A percentile compares a stretch with the other conserved stretches of the same genome.
These are phyloP conservation scores for Botryosphaeria agaves DNA, from an alignment of 2,329 filamentous ascomycete genomes.

Conservation along the genomic window DNA sequence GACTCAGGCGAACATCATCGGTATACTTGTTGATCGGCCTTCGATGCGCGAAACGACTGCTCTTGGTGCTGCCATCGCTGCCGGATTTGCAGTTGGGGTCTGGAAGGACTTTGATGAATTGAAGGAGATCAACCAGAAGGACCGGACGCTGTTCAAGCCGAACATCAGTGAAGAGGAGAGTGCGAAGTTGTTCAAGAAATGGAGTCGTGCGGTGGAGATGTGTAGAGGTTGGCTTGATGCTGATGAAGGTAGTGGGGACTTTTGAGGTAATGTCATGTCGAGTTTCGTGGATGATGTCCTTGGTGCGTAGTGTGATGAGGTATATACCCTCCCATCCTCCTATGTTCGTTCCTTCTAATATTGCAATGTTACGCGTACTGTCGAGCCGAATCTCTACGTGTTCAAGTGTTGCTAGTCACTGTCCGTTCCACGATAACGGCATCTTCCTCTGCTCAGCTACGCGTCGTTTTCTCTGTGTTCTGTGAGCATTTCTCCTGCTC, in stretches of 20 bases:
- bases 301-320: neutral
- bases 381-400: neutral
- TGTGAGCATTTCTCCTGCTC: too few relatives aligned
- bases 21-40: slow-evolving; percentile 64
- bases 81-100: slow-evolving; percentile 59
- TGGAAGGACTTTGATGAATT: slow-evolving; percentile 61
- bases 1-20: slow-evolving; percentile 73
- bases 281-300: too few relatives aligned
- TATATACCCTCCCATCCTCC: neutral
- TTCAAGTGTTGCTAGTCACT: neutral
- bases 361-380: neutral
- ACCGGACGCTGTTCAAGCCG: slow-evolving; percentile 8
- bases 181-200: slow-evolving; percentile 10
- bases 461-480: too few relatives aligned
- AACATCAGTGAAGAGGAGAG: slow-evolving; percentile 7
- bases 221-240: slow-evolving; percentile 10
- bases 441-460: too few relatives aligned
- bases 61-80: slow-evolving; percentile 69
- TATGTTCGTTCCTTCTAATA: neutral
- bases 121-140: slow-evolving; percentile 18
- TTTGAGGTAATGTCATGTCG: slow-evolving; percentile 1
- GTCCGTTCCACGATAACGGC: too few relatives aligned
- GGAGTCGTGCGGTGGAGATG: slow-evolving; percentile 10
- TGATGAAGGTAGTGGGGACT: slow-evolving; percentile 6
- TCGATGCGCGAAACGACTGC: slow-evolving; percentile 78